Evolutionary conservation across 768 basidiomycete species (phyloP).

Genomic region (Multifurca ochricompacta): DNA sequence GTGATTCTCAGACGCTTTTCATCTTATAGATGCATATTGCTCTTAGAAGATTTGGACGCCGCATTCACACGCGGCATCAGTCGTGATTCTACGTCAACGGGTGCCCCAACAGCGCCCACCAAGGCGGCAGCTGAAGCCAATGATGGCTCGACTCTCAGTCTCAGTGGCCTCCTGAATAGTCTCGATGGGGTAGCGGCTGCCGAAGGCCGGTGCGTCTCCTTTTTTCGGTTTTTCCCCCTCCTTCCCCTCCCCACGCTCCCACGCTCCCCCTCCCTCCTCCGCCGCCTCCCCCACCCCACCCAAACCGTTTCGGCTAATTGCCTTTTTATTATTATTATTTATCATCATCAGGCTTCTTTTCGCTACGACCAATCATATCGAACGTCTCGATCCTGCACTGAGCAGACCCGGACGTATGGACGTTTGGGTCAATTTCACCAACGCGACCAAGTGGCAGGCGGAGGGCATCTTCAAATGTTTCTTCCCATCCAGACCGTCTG

Average conservation of each 20-base stretch:
- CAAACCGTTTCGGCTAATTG: constrained; percentile 2
- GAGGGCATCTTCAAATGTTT: constrained; percentile 90
- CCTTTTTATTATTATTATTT: too few relatives aligned
- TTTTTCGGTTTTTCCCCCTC: too few relatives aligned
- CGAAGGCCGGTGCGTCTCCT: constrained; percentile 63
- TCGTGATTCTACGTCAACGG: constrained; percentile 75
- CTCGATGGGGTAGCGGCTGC: constrained; percentile 81
- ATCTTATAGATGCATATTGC: constrained; percentile 68
- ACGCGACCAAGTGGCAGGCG: constrained; percentile 88
- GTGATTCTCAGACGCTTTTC: constrained; percentile 15
- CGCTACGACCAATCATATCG: constrained; percentile 90
- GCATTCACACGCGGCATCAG: constrained; percentile 83
- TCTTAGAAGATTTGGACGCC: constrained; percentile 90
- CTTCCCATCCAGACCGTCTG: constrained; percentile 58
- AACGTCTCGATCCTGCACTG: constrained; percentile 83
- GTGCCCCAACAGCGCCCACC: constrained; percentile 44
- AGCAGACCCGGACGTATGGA: constrained; percentile 91
- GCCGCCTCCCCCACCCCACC: background rate
- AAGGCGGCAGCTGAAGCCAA: constrained; percentile 35
- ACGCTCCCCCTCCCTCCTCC: too few relatives aligned
- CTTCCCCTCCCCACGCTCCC: too few relatives aligned
- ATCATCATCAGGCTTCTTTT: constrained; percentile 56
- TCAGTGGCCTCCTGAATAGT: constrained; percentile 79
- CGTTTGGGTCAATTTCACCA: constrained; percentile 88
- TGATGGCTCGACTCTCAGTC: constrained; percentile 75